phyloP scores from a whole-genome alignment of 257 asterid genomes.

The Anisodus acutangulus region DNA sequence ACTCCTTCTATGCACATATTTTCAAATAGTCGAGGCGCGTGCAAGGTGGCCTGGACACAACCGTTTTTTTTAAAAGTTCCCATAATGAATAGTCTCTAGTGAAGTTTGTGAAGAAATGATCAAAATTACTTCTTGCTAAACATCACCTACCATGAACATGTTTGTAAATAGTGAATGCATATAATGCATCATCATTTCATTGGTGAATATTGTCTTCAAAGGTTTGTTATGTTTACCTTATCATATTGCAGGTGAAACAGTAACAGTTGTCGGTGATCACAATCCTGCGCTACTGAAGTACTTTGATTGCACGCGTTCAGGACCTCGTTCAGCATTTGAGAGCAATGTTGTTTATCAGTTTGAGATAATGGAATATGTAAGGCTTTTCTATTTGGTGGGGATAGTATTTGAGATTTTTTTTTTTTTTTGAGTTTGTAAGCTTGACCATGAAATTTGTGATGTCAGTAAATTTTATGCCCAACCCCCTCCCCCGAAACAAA shows the following conservation, averaged over 20 bases:
- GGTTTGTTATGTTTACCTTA: constrained; percentile 32
- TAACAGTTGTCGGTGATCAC: constrained; percentile 97
- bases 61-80: neutral
- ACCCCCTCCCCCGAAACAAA: neutral
- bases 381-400: constrained; percentile 36
- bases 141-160: constrained; percentile 1
- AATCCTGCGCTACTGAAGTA: constrained; percentile 76
- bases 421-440: neutral
- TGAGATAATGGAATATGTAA: constrained; percentile 99
- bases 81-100: neutral
- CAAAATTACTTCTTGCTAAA: neutral
- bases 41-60: neutral
- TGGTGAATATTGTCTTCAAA: neutral
- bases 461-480: neutral
- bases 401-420: neutral
- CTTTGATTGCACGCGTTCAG: constrained; percentile 96
- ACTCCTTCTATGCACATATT: neutral
- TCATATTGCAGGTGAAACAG: constrained; percentile 76
- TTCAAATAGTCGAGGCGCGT: neutral
- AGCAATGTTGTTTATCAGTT: constrained; percentile 91
- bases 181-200: neutral
- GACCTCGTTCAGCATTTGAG: constrained; percentile 99
- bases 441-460: constrained; percentile 26
- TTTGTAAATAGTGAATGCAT: constrained; percentile 17
- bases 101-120: constrained; percentile 21